Evolutionary conservation across 2,329 filamentous ascomycete species (phyloP).

Genomic region (Fusarium sacchari): DNA sequence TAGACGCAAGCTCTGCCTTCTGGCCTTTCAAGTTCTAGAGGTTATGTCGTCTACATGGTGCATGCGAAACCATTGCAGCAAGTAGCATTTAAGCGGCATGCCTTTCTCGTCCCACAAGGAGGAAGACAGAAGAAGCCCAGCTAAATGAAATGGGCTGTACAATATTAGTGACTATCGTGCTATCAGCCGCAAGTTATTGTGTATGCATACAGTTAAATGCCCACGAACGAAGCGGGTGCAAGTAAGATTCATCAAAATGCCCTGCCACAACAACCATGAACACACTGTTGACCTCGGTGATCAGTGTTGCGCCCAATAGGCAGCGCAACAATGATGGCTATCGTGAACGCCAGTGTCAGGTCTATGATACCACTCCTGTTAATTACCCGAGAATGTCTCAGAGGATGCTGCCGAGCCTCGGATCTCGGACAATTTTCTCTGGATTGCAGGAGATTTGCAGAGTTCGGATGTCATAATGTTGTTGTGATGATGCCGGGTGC

Average conservation of each 20-base stretch:
- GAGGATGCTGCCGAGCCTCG: neutral
- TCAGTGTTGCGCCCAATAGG: neutral
- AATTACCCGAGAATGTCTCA: neutral
- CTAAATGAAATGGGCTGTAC: too few species aligned
- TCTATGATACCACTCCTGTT: too few species aligned
- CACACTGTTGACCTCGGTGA: neutral
- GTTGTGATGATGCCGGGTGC: neutral
- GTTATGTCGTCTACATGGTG: neutral
- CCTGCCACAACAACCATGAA: neutral
- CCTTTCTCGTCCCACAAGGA: neutral
- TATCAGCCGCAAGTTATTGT: accelerated
- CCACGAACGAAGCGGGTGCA: neutral
- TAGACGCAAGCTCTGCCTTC: neutral
- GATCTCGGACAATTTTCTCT: neutral
- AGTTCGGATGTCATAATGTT: neutral
- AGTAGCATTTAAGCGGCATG: neutral
- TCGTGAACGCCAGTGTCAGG: too few species aligned
- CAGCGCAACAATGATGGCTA: neutral
- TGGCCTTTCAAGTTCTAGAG: neutral
- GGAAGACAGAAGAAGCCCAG: neutral
- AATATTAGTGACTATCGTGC: too few species aligned
- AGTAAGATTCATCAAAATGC: neutral
- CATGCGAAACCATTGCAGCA: neutral
- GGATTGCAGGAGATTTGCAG: neutral
- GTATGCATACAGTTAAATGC: too few species aligned